phyloP scores from a whole-genome alignment of 2,329 filamentous ascomycete genomes.

The Alternaria tenuissima region DNA sequence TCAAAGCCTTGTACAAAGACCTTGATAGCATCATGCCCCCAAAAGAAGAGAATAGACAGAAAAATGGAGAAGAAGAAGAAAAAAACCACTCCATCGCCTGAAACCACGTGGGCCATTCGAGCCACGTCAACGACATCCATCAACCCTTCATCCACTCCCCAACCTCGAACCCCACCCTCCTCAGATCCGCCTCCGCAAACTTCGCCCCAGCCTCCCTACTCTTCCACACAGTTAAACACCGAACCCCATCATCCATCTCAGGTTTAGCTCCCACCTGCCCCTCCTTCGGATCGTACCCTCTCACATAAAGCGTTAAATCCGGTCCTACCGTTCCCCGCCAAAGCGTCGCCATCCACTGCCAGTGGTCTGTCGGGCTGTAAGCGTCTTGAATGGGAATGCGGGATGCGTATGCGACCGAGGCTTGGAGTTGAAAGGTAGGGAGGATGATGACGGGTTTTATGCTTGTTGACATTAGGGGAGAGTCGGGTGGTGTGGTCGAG shows the following conservation, averaged over 20 bases:
- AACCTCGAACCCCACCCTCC: constrained; percentile 85
- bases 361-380: constrained; percentile 87
- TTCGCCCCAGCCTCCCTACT: constrained; percentile 32
- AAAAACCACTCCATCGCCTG: not conserved
- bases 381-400: constrained; percentile 77
- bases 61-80: not conserved
- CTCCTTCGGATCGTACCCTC: constrained; percentile 40
- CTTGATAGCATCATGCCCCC: not conserved
- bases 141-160: constrained; percentile 73
- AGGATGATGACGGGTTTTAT: constrained; percentile 76
- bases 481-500: constrained; percentile 24
- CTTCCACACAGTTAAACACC: constrained; percentile 51
- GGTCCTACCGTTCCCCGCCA: constrained; percentile 88
- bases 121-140: not conserved
- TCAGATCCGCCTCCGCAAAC: constrained; percentile 63
- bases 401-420: constrained; percentile 78
- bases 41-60: not conserved
- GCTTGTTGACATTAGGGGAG: constrained; percentile 9
- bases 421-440: constrained; percentile 79
- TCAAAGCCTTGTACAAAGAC: not conserved
- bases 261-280: constrained; percentile 46
- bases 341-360: constrained; percentile 95
- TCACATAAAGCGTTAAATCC: constrained; percentile 78
- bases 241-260: constrained; percentile 53
- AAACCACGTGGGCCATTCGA: not conserved